Base-by-base conservation (phyloP, 2,329 filamentous ascomycete species). In the Rutstroemia sp. region DNA sequence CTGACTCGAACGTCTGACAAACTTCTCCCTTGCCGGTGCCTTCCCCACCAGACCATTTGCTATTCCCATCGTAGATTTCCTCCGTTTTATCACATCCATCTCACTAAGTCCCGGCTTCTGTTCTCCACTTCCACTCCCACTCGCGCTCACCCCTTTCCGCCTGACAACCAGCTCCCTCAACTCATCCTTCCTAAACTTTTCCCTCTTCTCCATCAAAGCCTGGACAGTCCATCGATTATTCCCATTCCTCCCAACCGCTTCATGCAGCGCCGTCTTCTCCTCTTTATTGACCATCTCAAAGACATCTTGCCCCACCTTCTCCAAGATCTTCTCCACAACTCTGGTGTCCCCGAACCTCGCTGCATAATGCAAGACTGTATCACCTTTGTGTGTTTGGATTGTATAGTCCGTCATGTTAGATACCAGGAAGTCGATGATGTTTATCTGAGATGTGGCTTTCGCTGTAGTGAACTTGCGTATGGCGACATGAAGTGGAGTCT, bases 401-500 rank as follows among this genome's bases (percentile, higher is more conserved):
- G 16, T 19, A n/a, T 42, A n/a, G 3, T 42, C 16, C 39, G 16
- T 42, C 39, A 10, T 42, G 19, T 42, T 42, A 2, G 16, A n/a
- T 10, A 42, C 39, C 14, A 42, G 39, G 17, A 17, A 37, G n/a
- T 17, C 42, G 38, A 17, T 48, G 45, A 7, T 54, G 41, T 2
- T n/a, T n/a, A 7, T 34, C 37, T 9, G 30, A 27, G 2, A 19
- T 38, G 6, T 51, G 17, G 27, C 21, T 19, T 7, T 23, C 10
- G 5, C 19, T 4, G 38, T 38, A 5, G 17, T 5, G 25, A n/a
- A 30, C 8, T 45, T 44, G 7, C 47, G 53, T 25, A 51, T 50
- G 12, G 37, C 53, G 9, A 41, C 25, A 27, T 55, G 53, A 3
- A 55, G 25, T 8, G 53, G 53, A 1, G 25, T 55, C 51, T 55